phyloP scores from a whole-genome alignment of 2,329 filamentous ascomycete species.

The Trichophyton schoenleinii region DNA sequence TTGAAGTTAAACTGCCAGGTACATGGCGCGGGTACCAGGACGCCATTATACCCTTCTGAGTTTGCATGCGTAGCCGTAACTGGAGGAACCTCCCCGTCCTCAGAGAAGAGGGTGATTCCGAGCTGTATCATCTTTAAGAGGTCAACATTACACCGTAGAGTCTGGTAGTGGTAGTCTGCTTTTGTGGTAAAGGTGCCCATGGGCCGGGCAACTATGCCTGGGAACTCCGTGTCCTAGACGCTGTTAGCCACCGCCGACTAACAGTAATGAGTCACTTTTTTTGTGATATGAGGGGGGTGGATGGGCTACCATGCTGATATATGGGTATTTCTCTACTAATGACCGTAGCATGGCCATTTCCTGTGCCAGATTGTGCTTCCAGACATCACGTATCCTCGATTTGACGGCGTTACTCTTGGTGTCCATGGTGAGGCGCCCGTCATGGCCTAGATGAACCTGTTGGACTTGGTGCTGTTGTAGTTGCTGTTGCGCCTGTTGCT shows the following conservation, averaged over 20 bases:
- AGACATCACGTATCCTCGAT: constrained; percentile 85
- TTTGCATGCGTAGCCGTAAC: constrained; percentile 47
- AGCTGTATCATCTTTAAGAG: constrained; percentile 96
- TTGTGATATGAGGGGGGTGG: neutral
- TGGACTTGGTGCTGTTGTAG: constrained; percentile 45
- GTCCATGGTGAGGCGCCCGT: constrained; percentile 42
- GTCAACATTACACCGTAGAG: constrained; percentile 90
- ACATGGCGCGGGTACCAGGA: constrained; percentile 55
- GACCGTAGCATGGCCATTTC: constrained; percentile 78
- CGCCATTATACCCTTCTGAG: constrained; percentile 39
- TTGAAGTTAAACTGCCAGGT: constrained; percentile 99
- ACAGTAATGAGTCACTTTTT: neutral
- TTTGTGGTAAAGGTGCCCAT: constrained; percentile 92
- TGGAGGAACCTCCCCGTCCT: constrained; percentile 76
- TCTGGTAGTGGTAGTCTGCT: constrained; percentile 98
- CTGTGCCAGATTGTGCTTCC: constrained; percentile 80
- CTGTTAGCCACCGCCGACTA: neutral
- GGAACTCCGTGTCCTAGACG: constrained; percentile 88
- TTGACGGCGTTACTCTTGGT: constrained; percentile 49
- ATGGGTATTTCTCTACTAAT: constrained; percentile 80
- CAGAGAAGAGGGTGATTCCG: constrained; percentile 83
- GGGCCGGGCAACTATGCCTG: constrained; percentile 88
- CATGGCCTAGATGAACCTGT: constrained; percentile 32
- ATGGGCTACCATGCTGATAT: constrained; percentile 82
- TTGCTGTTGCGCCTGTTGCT: constrained; percentile 40